phyloP scores from a whole-genome alignment of 805 yeast genomes.

The Debaryomyces tyrocola region DNA sequence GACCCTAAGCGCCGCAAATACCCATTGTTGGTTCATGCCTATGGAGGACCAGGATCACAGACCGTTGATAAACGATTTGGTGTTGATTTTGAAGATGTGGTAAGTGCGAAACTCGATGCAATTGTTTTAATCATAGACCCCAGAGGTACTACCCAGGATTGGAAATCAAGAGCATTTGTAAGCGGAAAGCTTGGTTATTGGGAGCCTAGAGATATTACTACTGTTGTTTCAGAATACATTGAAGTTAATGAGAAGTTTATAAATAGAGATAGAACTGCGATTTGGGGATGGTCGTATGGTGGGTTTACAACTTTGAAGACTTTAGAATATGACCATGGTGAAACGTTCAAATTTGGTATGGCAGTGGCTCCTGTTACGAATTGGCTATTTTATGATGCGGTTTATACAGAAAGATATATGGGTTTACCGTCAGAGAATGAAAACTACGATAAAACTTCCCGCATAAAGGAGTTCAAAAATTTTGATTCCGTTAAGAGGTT shows the following conservation, averaged over 20 bases:
- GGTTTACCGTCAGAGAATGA: conserved; percentile 71
- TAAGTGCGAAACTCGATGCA: conserved; percentile 56
- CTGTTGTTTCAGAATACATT: conserved; percentile 52
- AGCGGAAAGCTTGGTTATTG: conserved; percentile 61
- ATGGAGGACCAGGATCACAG: conserved; percentile 84
- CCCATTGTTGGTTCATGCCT: conserved; percentile 66
- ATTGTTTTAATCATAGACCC: conserved; percentile 73
- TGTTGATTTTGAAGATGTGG: conserved; percentile 58
- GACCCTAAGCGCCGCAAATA: conserved; percentile 44
- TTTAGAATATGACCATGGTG: conserved; percentile 74
- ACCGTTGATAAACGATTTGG: conserved; percentile 47
- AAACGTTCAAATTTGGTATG: conserved; percentile 81
- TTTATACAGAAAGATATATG: conserved; percentile 95
- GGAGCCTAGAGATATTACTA: conserved; percentile 72
- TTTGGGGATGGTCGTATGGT: conserved; percentile 99
- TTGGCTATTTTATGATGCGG: conserved; percentile 88
- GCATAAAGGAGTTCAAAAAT: conserved; percentile 55
- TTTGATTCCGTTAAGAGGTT: conserved; percentile 65
- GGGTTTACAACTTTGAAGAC: conserved; percentile 92
- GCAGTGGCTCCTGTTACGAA: conserved; percentile 98
- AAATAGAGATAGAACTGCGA: conserved; percentile 66
- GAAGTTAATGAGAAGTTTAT: conserved; percentile 42
- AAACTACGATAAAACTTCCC: conserved; percentile 57
- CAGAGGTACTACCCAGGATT: conserved; percentile 75
- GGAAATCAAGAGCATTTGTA: conserved; percentile 63